Conservation (phyloP, 352 stramenopile genomes). For the Pilasporangium apinafurcum region DNA sequence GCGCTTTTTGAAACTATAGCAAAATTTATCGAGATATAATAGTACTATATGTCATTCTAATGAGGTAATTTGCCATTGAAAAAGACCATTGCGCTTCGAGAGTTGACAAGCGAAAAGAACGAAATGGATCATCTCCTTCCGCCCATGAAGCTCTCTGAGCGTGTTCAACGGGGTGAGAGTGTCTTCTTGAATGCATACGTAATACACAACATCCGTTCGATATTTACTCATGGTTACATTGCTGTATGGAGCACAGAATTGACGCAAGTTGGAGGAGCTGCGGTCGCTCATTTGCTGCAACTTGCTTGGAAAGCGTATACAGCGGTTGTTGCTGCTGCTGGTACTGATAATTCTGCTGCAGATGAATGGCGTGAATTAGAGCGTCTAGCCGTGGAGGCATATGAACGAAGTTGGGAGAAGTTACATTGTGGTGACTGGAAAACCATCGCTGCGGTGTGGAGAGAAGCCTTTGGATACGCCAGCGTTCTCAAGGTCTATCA, state of each 20-base stretch:
- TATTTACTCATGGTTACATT: too few species aligned
- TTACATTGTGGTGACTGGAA: constrained; percentile 77
- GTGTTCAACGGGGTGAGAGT: constrained; percentile 17
- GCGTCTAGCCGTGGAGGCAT: constrained; percentile 19
- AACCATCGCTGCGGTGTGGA: constrained; percentile 41
- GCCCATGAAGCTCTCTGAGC: not conserved
- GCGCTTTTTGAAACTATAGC: too few species aligned
- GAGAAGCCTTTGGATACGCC: constrained; percentile 49
- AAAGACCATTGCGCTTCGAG: too few species aligned
- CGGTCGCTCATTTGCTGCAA: constrained; percentile 32
- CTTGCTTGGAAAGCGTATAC: constrained; percentile 8
- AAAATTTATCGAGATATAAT: too few species aligned
- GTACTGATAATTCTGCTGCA: not conserved
- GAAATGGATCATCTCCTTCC: too few species aligned
- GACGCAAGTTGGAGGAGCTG: constrained; percentile 27
- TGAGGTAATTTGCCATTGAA: too few species aligned
- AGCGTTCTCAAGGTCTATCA: constrained; percentile 36
- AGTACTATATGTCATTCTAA: too few species aligned
- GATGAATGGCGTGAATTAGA: not conserved
- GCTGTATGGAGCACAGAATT: constrained; percentile 31
- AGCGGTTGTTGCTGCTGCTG: not conserved
- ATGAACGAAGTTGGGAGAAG: constrained; percentile 64
- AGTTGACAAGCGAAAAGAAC: too few species aligned
- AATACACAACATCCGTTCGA: not conserved
- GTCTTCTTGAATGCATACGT: not conserved